Percentiles rank a stretch among this genome's conserved stretches.
Conservation (phyloP, 345 rosid species). For the Gynandropsis gynandra region DNA sequence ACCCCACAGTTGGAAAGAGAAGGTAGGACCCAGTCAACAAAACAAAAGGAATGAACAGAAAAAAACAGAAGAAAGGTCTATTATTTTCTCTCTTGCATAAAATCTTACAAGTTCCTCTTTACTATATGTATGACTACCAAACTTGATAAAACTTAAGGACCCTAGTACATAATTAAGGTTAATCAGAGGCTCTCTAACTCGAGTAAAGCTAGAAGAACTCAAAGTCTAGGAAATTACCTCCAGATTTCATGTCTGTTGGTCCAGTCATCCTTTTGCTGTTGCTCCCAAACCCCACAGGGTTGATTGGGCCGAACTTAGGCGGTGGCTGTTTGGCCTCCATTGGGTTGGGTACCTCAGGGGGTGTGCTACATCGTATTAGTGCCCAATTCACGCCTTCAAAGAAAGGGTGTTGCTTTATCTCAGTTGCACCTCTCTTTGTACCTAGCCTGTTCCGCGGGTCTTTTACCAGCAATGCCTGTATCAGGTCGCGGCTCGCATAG, state of each 20-base stretch:
- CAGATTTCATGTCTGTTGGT: slow-evolving; percentile 54
- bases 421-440: slow-evolving; percentile 76
- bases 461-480: slow-evolving; percentile 57
- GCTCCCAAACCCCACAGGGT: slow-evolving; percentile 62
- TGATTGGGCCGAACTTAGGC: slow-evolving; percentile 45
- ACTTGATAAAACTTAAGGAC: not conserved
- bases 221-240: slow-evolving; percentile 90
- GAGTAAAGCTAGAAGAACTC: slow-evolving; percentile 66
- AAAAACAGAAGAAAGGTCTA: too few species aligned
- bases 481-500: slow-evolving; percentile 63
- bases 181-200: slow-evolving; percentile 13
- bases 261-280: slow-evolving; percentile 59
- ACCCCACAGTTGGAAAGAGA: too few species aligned
- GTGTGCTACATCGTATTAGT: slow-evolving; percentile 69
- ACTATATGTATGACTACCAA: not conserved
- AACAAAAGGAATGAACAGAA: too few species aligned
- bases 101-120: slow-evolving; percentile 15
- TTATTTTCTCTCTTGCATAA: not conserved
- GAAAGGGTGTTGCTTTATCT: slow-evolving; percentile 78
- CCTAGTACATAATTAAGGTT: slow-evolving; percentile 10
- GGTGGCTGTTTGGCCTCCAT: slow-evolving; percentile 44
- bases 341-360: slow-evolving; percentile 71
- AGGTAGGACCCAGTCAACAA: too few species aligned
- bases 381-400: slow-evolving; percentile 86
- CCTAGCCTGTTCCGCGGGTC: slow-evolving; percentile 73